Evolutionary conservation across 202 grass and related monocot genomes (phyloP), one percentile per base, ranked within the genome.

Genomic region (Musa balbisiana): DNA sequence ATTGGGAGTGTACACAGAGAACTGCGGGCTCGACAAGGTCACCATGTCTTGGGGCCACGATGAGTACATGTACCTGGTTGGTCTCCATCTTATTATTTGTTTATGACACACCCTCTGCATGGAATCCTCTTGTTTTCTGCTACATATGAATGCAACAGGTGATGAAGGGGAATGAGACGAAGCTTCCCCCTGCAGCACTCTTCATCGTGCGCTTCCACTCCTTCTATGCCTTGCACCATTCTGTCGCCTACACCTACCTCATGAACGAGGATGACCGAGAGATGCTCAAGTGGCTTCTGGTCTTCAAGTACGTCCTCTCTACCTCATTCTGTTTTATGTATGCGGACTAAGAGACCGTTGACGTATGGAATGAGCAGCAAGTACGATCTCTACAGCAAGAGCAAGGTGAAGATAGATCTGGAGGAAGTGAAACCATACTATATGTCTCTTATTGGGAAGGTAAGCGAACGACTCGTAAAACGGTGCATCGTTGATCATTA

Each of bases 371-470:
- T 59, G 73, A 49, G 78, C 83, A 85, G 83, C 78, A 85, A 85
- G 65, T 85, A 85, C 55, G 83, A 85, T 75, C 64, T 85, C 8
- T 85, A 85, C 55, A 85, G 83, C 83, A 85, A 85, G 55, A 85
- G 83, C 78, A 85, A 81, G 73, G 78, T 85, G 21, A 85, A 73
- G 25, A 50, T 85, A 13, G 64, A 85, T 76, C 65, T 81, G 52
- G 73, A 85, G 20, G 73, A 85, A 54, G 83, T 85, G 52, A 85
- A 85, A 53, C 83, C 83, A 14, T 85, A 85, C 27, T 85, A 85
- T 55, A 53, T 75, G 20, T 85, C 83, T 24, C 78, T 85, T 49
- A 81, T 85, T 56, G 53, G 77, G 16, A 85, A 85, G 83, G 83
- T 85, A 54, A 78, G 20, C 64, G 52, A 27, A 21, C 51, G 3